Conservation (phyloP, 2,329 filamentous ascomycete species). For the Fusarium beomiforme region DNA sequence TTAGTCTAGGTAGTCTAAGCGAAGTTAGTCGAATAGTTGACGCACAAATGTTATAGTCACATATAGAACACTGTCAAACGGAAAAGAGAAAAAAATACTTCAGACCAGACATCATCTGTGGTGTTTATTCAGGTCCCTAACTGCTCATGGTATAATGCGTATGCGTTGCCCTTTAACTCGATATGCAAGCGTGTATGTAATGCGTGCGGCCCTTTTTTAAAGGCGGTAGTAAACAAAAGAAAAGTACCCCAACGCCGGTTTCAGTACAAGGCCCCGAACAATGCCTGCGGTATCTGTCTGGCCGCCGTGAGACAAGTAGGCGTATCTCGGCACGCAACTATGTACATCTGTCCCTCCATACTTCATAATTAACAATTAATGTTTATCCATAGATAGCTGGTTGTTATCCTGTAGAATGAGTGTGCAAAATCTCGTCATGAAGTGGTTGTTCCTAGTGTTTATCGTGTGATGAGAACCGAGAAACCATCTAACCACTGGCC, state of each 20-base stretch:
- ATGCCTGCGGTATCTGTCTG: slow-evolving; percentile 25
- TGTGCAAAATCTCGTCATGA: slow-evolving; percentile 18
- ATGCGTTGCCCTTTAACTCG: slow-evolving; percentile 9
- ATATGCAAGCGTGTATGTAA: slow-evolving; percentile 25
- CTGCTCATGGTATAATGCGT: slow-evolving; percentile 33
- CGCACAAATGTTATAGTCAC: not conserved
- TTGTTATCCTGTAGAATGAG: slow-evolving; percentile 17
- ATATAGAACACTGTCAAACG: not conserved
- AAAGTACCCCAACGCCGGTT: slow-evolving; percentile 34
- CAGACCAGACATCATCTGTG: not conserved
- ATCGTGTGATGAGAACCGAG: slow-evolving; percentile 72
- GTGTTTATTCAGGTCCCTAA: slow-evolving; percentile 29
- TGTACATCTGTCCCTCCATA: not conserved
- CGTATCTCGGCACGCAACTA: slow-evolving; percentile 9
- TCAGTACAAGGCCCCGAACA: slow-evolving; percentile 13
- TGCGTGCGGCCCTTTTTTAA: slow-evolving; percentile 10
- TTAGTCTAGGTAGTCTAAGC: not conserved
- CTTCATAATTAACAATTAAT: slow-evolving; percentile 29
- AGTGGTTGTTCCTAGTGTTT: slow-evolving; percentile 14
- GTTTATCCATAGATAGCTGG: slow-evolving; percentile 6
- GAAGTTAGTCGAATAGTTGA: not conserved
- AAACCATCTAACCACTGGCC: slow-evolving; percentile 87
- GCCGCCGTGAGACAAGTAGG: slow-evolving; percentile 15
- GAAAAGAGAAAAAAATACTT: not conserved
- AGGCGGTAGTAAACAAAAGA: slow-evolving; percentile 21